These are phyloP conservation scores for Phytophthora uliginosa DNA, from an alignment of 352 stramenopile species.

Conservation along the genomic window DNA sequence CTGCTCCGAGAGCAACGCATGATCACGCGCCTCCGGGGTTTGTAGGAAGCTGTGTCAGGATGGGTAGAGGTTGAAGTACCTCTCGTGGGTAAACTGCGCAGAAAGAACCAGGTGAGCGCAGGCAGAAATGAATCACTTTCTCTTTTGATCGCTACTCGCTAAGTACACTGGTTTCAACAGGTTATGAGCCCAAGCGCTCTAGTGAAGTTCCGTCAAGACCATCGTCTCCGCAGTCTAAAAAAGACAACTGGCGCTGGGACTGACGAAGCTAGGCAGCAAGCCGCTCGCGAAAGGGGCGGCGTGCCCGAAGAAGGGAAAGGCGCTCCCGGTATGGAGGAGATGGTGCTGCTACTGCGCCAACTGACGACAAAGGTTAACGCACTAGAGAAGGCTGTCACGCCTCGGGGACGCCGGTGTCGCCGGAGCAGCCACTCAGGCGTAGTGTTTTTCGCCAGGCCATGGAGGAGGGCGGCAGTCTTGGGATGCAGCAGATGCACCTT, in stretches of 20 bases:
- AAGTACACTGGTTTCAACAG: not conserved
- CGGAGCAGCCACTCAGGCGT: not conserved
- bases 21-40: too few relatives aligned
- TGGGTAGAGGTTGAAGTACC: constrained; percentile 2
- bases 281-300: not conserved
- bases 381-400: constrained; percentile 9
- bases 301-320: constrained; percentile 1
- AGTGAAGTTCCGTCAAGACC: not conserved
- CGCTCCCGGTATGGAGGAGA: not conserved
- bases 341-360: not conserved
- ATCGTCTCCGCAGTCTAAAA: constrained; percentile 1
- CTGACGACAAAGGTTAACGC: constrained; percentile 6
- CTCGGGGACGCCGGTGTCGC: not conserved
- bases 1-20: too few relatives aligned
- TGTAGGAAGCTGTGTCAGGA: too few relatives aligned
- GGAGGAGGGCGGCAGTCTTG: constrained; percentile 7
- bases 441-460: constrained; percentile 11
- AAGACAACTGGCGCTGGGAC: not conserved
- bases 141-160: not conserved
- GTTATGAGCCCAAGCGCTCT: constrained; percentile 7
- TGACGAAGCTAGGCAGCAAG: not conserved
- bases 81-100: constrained; percentile 3
- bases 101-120: not conserved
- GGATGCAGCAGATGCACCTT: constrained; percentile 3
- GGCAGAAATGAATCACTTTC: not conserved